Evolutionary conservation across 371 early-diverging fungal genomes (phyloP).

Genomic region (Funneliformis caledonium): DNA sequence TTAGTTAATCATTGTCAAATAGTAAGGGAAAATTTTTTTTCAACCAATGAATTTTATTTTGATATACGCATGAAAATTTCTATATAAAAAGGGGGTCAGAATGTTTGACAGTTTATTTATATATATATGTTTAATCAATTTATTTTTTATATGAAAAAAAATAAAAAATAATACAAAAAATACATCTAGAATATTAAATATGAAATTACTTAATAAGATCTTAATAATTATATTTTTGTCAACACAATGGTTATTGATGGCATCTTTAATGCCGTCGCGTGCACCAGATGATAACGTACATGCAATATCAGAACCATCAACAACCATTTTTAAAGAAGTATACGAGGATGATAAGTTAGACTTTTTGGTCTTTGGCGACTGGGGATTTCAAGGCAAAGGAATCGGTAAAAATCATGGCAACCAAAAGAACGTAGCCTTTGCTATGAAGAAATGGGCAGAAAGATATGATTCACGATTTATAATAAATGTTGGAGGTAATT

Average conservation of each 20-base stretch:
- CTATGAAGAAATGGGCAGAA: conserved; percentile 26
- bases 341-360: conserved; percentile 23
- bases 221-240: background rate
- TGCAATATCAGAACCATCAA: background rate
- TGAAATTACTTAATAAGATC: background rate
- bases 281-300: too few relatives aligned
- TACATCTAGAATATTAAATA: too few relatives aligned
- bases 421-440: conserved; percentile 5
- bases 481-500: conserved; percentile 34
- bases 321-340: background rate
- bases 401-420: background rate
- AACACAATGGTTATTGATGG: background rate
- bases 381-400: conserved; percentile 15
- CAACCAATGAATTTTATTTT: too few relatives aligned
- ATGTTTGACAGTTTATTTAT: too few relatives aligned
- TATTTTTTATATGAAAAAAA: too few relatives aligned
- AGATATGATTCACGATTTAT: conserved; percentile 17
- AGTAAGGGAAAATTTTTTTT: too few relatives aligned
- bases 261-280: background rate
- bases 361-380: conserved; percentile 30
- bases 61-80: too few relatives aligned
- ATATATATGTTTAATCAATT: too few relatives aligned
- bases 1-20: too few relatives aligned
- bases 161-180: too few relatives aligned
- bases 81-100: too few relatives aligned